These are phyloP conservation scores for Diddensiella santjacobensis DNA, from an alignment of 805 yeast genomes.

Conservation along the genomic window DNA sequence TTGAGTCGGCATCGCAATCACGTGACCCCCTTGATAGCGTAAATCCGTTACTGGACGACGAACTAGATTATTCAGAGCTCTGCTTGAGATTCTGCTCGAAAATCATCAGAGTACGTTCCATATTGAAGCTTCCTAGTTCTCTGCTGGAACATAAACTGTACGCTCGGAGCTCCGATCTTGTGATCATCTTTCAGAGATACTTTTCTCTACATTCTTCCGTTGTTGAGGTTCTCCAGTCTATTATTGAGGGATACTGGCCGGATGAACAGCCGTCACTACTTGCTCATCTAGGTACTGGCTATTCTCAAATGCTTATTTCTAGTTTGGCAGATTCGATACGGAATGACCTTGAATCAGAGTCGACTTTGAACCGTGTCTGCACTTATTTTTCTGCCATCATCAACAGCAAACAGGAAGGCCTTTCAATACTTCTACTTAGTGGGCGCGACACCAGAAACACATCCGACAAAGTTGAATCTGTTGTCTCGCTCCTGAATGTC, in stretches of 20 bases:
- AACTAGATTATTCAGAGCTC: slow-evolving; percentile 46
- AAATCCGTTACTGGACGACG: slow-evolving; percentile 47
- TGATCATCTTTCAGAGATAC: slow-evolving; percentile 52
- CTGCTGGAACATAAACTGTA: slow-evolving; percentile 62
- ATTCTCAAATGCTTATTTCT: slow-evolving; percentile 56
- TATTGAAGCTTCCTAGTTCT: slow-evolving; percentile 50
- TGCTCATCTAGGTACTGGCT: slow-evolving; percentile 70
- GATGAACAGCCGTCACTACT: slow-evolving; percentile 70
- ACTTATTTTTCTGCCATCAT: slow-evolving; percentile 30
- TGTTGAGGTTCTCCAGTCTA: slow-evolving; percentile 49
- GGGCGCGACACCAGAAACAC: slow-evolving; percentile 31
- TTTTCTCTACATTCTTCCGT: slow-evolving; percentile 47
- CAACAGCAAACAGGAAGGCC: slow-evolving; percentile 36
- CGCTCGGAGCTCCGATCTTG: slow-evolving; percentile 51
- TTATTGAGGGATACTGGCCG: slow-evolving; percentile 31
- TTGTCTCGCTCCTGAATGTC: slow-evolving; percentile 25
- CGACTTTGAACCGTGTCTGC: slow-evolving; percentile 23
- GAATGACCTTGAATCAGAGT: slow-evolving; percentile 36
- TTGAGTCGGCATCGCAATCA: slow-evolving; percentile 44
- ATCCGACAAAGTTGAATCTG: slow-evolving; percentile 5
- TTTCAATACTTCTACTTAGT: slow-evolving; percentile 33
- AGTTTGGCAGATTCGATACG: slow-evolving; percentile 59
- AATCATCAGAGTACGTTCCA: slow-evolving; percentile 54
- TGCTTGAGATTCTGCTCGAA: slow-evolving; percentile 55
- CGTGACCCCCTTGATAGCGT: slow-evolving; percentile 37